These are phyloP conservation scores for Sphenostylis stenocarpa DNA, from an alignment of 306 rosid genomes.

Conservation along the genomic window DNA sequence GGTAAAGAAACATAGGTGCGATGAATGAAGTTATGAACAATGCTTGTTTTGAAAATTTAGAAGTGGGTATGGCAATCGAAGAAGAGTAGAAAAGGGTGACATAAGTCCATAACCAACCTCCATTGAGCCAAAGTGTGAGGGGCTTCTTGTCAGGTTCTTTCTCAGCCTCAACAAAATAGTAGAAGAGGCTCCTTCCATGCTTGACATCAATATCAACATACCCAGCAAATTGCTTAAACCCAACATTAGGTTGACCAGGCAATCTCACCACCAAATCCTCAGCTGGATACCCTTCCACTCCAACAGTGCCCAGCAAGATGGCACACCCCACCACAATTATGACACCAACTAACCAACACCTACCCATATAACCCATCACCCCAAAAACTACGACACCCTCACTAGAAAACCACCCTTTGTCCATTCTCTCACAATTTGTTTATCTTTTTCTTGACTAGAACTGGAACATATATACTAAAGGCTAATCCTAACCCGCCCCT, in stretches of 20 bases:
- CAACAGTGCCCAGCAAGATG: neutral
- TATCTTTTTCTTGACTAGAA: neutral
- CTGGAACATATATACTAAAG: neutral
- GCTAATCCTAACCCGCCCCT: neutral
- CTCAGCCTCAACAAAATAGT: slow-evolving; percentile 75
- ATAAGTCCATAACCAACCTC: slow-evolving; percentile 48
- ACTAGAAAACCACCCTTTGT: neutral
- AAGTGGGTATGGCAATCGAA: neutral
- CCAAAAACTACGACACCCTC: slow-evolving; percentile 9
- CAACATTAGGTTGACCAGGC: slow-evolving; percentile 78
- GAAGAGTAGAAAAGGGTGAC: neutral
- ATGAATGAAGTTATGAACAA: neutral
- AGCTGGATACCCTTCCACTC: slow-evolving; percentile 51
- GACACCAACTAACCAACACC: slow-evolving; percentile 36
- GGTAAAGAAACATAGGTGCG: neutral
- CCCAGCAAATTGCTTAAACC: slow-evolving; percentile 69
- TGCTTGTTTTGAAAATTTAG: neutral
- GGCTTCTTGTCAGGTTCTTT: slow-evolving; percentile 49
- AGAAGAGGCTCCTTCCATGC: slow-evolving; percentile 72
- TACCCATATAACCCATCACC: slow-evolving; percentile 37
- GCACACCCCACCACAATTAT: slow-evolving; percentile 17
- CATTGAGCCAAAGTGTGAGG: slow-evolving; percentile 85
- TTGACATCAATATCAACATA: slow-evolving; percentile 67
- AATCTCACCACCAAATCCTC: slow-evolving; percentile 64
- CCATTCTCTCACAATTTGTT: neutral